Evolutionary conservation across 345 rosid species (phyloP).

Genomic region (Sisymbrium altissimum): DNA sequence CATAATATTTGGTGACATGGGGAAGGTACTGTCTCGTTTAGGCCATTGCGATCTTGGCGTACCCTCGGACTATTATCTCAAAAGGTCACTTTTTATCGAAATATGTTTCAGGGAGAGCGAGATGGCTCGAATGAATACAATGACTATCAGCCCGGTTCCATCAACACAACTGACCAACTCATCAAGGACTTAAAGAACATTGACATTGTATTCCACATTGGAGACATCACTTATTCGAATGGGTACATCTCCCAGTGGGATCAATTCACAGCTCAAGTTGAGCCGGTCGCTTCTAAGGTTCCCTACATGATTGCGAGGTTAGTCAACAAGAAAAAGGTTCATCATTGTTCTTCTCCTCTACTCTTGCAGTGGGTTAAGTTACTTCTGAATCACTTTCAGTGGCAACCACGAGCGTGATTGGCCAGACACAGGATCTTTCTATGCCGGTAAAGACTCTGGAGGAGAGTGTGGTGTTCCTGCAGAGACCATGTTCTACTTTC

Average conservation of each 20-base stretch:
- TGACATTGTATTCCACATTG: slow-evolving; percentile 74
- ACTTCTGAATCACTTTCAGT: slow-evolving; percentile 31
- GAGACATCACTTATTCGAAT: slow-evolving; percentile 65
- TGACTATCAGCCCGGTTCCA: slow-evolving; percentile 69
- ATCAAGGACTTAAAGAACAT: slow-evolving; percentile 54
- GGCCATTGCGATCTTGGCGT: neutral
- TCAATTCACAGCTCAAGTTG: slow-evolving; percentile 80
- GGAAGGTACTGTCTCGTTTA: slow-evolving; percentile 50
- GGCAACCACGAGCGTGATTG: slow-evolving; percentile 84
- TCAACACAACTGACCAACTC: slow-evolving; percentile 72
- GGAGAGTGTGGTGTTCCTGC: slow-evolving; percentile 68
- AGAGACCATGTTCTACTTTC: slow-evolving; percentile 64
- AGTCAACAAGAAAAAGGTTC: slow-evolving; percentile 8
- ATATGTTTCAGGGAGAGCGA: slow-evolving; percentile 56
- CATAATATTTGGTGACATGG: slow-evolving; percentile 87
- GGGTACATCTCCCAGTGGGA: slow-evolving; percentile 88
- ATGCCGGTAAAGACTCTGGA: slow-evolving; percentile 49
- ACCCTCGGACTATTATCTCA: neutral
- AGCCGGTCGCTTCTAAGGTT: slow-evolving; percentile 62
- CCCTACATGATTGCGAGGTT: slow-evolving; percentile 84
- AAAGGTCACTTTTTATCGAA: neutral
- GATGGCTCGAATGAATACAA: slow-evolving; percentile 80
- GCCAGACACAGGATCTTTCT: slow-evolving; percentile 69
- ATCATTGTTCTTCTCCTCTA: neutral
- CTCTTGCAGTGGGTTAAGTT: slow-evolving; percentile 1